phyloP scores from a whole-genome alignment of 2,329 filamentous ascomycete genomes.

The Apiospora sp. region DNA sequence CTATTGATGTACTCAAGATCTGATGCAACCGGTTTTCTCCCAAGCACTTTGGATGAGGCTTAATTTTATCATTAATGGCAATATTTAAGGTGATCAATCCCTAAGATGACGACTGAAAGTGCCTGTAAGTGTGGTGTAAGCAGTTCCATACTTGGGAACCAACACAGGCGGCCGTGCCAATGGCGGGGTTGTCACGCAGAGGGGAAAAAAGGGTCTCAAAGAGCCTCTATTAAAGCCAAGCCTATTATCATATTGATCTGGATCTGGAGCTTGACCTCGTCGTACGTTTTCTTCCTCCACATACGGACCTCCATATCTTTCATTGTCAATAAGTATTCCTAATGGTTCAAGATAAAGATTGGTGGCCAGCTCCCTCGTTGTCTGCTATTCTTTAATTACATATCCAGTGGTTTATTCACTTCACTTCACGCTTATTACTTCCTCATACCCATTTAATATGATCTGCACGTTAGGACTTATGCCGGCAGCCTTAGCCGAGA shows the following conservation, averaged over 20 bases:
- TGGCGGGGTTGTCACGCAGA: slow-evolving; percentile 13
- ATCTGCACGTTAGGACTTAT: neutral
- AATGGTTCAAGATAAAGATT: neutral
- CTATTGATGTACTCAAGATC: neutral
- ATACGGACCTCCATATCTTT: slow-evolving; percentile 1
- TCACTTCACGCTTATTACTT: neutral
- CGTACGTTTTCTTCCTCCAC: slow-evolving; percentile 7
- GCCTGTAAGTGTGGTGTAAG: neutral
- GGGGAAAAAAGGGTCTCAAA: slow-evolving; percentile 11
- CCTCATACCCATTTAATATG: neutral
- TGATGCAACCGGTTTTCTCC: neutral
- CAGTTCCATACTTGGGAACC: neutral
- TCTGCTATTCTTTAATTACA: neutral
- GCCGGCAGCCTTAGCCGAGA: neutral
- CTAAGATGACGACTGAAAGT: neutral
- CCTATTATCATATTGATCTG: slow-evolving; percentile 12
- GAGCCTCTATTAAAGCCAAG: slow-evolving; percentile 10
- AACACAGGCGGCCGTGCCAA: neutral
- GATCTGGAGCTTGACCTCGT: slow-evolving; percentile 9
- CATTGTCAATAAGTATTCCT: slow-evolving; percentile 16
- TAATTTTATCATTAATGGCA: neutral
- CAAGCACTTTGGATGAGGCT: neutral
- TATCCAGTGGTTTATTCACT: neutral
- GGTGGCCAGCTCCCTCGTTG: neutral
- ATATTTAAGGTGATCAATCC: neutral